These are phyloP conservation scores for Trebouxiophyceae sp. DNA, from an alignment of 163 green algal genomes.

Conservation along the genomic window DNA sequence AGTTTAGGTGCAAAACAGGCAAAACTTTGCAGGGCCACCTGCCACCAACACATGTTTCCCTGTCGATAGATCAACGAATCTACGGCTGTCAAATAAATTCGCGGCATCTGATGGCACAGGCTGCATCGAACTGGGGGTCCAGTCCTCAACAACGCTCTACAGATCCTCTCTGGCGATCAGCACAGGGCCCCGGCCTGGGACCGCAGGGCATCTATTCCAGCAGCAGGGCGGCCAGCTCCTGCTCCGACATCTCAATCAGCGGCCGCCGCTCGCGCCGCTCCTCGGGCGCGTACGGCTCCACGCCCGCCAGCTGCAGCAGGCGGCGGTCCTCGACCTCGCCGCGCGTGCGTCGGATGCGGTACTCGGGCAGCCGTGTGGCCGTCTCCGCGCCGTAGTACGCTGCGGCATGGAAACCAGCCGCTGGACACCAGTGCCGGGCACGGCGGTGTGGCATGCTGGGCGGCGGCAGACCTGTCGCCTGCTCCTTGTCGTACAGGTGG, in stretches of 20 bases:
- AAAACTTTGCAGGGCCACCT: no score
- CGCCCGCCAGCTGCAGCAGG: not conserved
- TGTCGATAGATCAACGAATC: no score
- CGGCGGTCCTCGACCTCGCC: not conserved
- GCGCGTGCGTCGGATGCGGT: not conserved
- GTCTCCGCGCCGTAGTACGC: not conserved
- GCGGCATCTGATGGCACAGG: no score
- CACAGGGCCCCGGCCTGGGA: no score
- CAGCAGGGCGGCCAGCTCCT: not conserved
- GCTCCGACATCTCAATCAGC: not conserved
- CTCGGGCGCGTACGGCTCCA: not conserved
- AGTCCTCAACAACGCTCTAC: no score
- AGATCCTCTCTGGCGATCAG: no score
- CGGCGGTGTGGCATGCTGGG: not conserved
- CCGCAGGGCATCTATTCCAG: no score
- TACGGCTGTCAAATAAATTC: no score
- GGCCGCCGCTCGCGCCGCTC: not conserved
- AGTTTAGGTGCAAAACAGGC: no score
- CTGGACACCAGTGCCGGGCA: not conserved
- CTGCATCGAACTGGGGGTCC: no score
- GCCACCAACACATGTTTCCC: no score
- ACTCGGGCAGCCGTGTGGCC: not conserved
- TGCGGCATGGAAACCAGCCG: not conserved
- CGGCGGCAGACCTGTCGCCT: not conserved
- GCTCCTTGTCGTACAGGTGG: not conserved